Percentiles rank a stretch among this genome's conserved stretches.
These are phyloP conservation scores for Otatea glauca DNA, from an alignment of 176 grass and related monocot species.

Conservation along the genomic window DNA sequence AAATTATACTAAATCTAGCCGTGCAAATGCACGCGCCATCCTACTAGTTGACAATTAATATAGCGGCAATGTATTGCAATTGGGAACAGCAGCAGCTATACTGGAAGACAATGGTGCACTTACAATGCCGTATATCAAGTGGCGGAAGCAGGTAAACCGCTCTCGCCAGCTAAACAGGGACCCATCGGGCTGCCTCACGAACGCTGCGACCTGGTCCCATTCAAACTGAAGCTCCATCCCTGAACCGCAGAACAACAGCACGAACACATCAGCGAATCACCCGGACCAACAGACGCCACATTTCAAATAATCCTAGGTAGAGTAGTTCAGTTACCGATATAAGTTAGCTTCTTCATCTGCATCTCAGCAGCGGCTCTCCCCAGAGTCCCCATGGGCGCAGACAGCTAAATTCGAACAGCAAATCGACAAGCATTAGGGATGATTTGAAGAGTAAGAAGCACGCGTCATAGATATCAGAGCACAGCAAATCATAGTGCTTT, in stretches of 20 bases:
- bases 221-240: conserved; percentile 96
- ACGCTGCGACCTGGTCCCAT: conserved; percentile 89
- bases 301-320: background rate
- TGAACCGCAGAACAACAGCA: conserved; percentile 36
- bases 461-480: background rate
- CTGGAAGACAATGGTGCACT: conserved; percentile 15
- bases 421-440: background rate
- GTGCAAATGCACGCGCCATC: too few species aligned
- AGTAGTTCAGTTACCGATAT: conserved; percentile 63
- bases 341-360: conserved; percentile 90
- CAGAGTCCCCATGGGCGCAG: conserved; percentile 72
- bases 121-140: conserved; percentile 93
- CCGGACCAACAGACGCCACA: background rate
- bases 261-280: background rate
- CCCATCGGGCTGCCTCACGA: conserved; percentile 87
- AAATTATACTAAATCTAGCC: too few species aligned
- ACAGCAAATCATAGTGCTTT: background rate
- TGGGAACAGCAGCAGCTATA: background rate
- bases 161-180: conserved; percentile 95
- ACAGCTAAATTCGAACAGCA: conserved; percentile 63
- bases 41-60: background rate
- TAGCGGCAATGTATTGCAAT: background rate
- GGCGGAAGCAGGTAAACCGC: conserved; percentile 72
- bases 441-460: background rate
- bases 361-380: conserved; percentile 83